A percentile compares a stretch with the other conserved stretches of the same genome.
phyloP scores from a whole-genome alignment of 139 green algal genomes.

The Chlorella sp. region DNA sequence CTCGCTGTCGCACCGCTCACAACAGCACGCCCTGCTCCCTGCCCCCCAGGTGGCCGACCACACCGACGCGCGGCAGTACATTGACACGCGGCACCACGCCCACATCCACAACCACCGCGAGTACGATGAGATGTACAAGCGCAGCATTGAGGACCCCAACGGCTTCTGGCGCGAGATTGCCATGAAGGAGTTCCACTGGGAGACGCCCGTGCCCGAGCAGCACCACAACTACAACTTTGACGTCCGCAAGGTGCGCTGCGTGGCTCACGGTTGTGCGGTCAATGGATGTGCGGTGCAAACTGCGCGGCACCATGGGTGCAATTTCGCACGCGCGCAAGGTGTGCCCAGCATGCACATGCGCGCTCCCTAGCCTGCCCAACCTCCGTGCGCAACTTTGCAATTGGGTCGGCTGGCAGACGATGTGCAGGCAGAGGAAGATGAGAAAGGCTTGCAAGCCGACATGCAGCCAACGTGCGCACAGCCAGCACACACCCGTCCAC shows the following conservation, averaged over 20 bases:
- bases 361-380: too few relatives aligned
- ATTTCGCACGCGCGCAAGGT: too few relatives aligned
- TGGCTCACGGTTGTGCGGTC: too few relatives aligned
- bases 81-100: conserved; percentile 11
- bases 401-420: too few relatives aligned
- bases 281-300: too few relatives aligned
- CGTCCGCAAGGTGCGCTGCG: conserved; percentile 14
- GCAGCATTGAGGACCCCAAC: background rate
- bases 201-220: conserved; percentile 20
- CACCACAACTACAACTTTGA: conserved; percentile 30
- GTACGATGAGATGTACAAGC: conserved; percentile 41
- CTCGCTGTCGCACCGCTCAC: background rate
- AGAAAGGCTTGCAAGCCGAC: too few relatives aligned
- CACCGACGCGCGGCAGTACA: conserved; percentile 3
- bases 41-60: conserved; percentile 20
- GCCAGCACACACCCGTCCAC: too few relatives aligned
- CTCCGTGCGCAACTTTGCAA: too few relatives aligned
- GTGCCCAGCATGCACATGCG: too few relatives aligned
- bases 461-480: too few relatives aligned
- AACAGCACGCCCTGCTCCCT: background rate
- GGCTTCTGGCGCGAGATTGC: conserved; percentile 45
- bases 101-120: conserved; percentile 26
- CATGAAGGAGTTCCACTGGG: conserved; percentile 41
- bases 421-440: too few relatives aligned
- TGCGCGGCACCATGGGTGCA: too few relatives aligned